Percentiles rank a stretch among this genome's conserved stretches.
Conservation (phyloP, 2,329 filamentous ascomycete species). For the Talaromyces sp. region DNA sequence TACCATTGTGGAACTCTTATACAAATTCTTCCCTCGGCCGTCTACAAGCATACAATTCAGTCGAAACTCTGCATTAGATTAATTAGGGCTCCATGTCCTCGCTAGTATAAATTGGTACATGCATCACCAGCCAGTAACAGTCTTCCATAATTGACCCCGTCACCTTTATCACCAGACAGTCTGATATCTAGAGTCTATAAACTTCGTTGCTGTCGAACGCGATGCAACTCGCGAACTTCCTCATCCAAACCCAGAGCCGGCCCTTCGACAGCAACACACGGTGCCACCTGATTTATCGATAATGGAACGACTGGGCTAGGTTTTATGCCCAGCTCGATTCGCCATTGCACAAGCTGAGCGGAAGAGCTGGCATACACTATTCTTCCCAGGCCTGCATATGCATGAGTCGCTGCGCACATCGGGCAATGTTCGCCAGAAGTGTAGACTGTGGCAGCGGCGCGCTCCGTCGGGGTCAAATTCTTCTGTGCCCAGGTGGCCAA, state of each 20-base stretch:
- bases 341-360: not conserved
- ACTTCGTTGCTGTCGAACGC: not conserved
- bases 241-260: not conserved
- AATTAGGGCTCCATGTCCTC: no score
- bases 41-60: no score
- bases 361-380: conserved; percentile 1
- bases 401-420: not conserved
- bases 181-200: no score
- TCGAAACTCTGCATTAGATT: no score
- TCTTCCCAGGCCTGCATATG: not conserved
- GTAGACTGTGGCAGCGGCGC: not conserved
- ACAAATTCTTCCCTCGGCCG: no score
- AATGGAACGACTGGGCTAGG: not conserved
- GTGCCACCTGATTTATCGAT: not conserved
- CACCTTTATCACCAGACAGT: no score
- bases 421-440: conserved; percentile 3
- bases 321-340: not conserved
- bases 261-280: not conserved
- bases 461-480: not conserved
- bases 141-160: no score
- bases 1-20: no score
- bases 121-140: no score
- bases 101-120: no score
- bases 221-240: not conserved
- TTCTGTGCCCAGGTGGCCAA: not conserved